Conservation (phyloP, 1,284 basidiomycete genomes). For the Mycosarcoma mackinlayi region DNA sequence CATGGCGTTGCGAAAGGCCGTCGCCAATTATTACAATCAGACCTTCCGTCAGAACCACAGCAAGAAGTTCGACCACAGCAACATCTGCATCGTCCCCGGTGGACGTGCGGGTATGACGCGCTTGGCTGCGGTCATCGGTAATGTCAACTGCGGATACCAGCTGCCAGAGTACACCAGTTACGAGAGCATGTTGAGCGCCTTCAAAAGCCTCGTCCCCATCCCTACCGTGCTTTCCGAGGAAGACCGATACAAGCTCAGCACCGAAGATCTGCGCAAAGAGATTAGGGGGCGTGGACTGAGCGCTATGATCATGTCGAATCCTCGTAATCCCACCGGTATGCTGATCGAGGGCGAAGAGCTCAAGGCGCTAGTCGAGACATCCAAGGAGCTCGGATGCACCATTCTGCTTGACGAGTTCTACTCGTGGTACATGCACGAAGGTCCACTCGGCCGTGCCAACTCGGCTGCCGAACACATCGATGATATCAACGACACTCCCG, state of each 20-base stretch:
- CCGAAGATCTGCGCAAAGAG: slow-evolving; percentile 71
- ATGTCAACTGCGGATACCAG: slow-evolving; percentile 77
- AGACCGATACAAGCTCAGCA: slow-evolving; percentile 78
- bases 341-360: slow-evolving; percentile 77
- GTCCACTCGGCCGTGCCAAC: slow-evolving; percentile 80
- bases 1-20: slow-evolving; percentile 72
- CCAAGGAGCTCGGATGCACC: slow-evolving; percentile 78
- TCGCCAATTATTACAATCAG: slow-evolving; percentile 74
- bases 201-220: slow-evolving; percentile 81
- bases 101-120: slow-evolving; percentile 88
- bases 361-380: slow-evolving; percentile 79
- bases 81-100: slow-evolving; percentile 87
- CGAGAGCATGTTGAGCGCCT: slow-evolving; percentile 81
- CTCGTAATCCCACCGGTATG: slow-evolving; percentile 91
- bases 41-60: slow-evolving; percentile 83
- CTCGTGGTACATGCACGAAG: slow-evolving; percentile 84
- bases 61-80: slow-evolving; percentile 88
- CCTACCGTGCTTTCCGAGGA: slow-evolving; percentile 70
- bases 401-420: slow-evolving; percentile 91
- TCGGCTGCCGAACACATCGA: slow-evolving; percentile 86
- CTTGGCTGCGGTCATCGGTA: slow-evolving; percentile 87
- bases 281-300: slow-evolving; percentile 74
- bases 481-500: slow-evolving; percentile 82
- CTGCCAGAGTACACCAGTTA: slow-evolving; percentile 84
- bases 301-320: slow-evolving; percentile 88